Conservation (phyloP, 495 filamentous ascomycete genomes). For the Aspergillus carlsbadensis region DNA sequence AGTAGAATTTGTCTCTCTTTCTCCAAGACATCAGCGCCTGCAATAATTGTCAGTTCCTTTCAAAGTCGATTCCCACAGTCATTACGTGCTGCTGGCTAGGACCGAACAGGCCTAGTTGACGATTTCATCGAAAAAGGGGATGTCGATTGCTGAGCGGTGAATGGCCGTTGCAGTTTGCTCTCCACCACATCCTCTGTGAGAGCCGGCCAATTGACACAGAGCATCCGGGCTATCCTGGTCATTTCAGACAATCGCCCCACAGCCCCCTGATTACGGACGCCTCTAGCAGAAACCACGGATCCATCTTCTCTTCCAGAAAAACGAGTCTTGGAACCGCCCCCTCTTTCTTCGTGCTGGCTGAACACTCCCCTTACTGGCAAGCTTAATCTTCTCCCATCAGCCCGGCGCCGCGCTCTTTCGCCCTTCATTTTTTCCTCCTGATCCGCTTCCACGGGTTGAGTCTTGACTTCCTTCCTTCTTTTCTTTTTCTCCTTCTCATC, state of each 20-base stretch:
- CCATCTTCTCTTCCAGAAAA: slow-evolving; percentile 14
- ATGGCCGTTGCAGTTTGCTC: background rate
- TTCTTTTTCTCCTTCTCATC: slow-evolving; percentile 13
- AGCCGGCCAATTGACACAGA: background rate
- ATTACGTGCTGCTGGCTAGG: slow-evolving; percentile 9
- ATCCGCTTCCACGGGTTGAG: slow-evolving; percentile 1
- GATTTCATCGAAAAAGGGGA: slow-evolving; percentile 18
- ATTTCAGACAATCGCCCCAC: slow-evolving; percentile 1
- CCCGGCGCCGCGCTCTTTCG: slow-evolving; percentile 9
- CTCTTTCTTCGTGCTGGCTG: slow-evolving; percentile 4
- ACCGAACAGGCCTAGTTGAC: background rate
- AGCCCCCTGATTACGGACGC: background rate
- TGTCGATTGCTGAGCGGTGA: background rate
- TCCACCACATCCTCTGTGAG: slow-evolving; percentile 7
- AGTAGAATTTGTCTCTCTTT: background rate
- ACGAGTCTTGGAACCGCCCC: background rate
- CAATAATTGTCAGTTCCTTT: background rate
- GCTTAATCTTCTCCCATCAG: slow-evolving; percentile 15
- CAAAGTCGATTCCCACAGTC: background rate
- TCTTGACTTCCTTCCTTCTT: slow-evolving; percentile 9
- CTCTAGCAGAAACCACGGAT: background rate
- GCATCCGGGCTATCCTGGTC: slow-evolving; percentile 4
- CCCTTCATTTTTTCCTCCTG: background rate
- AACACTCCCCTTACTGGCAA: slow-evolving; percentile 15
- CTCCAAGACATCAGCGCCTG: background rate